phyloP scores from a whole-genome alignment of 768 basidiomycete genomes.

The Xanthoconium stramineum region DNA sequence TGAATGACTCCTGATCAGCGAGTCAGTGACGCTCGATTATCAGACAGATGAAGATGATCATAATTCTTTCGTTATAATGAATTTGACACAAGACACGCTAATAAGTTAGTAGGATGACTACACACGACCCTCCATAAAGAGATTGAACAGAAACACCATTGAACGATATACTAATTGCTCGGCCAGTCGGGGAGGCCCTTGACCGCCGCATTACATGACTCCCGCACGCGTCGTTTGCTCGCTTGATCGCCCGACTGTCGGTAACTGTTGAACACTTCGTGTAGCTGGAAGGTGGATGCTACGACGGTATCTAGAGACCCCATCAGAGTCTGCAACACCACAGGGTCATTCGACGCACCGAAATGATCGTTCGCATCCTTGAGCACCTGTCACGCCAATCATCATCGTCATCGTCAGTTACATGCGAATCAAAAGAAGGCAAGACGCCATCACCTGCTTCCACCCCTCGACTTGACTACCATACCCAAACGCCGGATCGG shows the following conservation, averaged over 20 bases:
- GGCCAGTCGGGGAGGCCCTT: constrained; percentile 76
- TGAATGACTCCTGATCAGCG: too few relatives aligned
- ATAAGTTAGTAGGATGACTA: constrained; percentile 6
- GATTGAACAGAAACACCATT: background rate
- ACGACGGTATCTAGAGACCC: constrained; percentile 41
- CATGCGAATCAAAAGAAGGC: background rate
- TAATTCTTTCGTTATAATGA: background rate
- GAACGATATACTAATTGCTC: constrained; percentile 16
- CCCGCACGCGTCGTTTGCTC: constrained; percentile 72
- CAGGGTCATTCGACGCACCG: constrained; percentile 36
- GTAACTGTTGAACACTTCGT: constrained; percentile 70
- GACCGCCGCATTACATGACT: constrained; percentile 75
- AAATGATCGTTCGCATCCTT: constrained; percentile 54
- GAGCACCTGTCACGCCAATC: constrained; percentile 37
- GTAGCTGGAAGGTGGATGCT: constrained; percentile 72
- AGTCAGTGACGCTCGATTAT: too few relatives aligned
- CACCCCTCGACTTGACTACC: constrained; percentile 54
- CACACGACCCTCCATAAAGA: background rate
- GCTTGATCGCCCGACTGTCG: constrained; percentile 69
- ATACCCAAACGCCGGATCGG: constrained; percentile 39
- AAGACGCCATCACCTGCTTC: constrained; percentile 46
- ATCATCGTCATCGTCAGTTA: background rate
- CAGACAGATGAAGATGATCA: too few relatives aligned
- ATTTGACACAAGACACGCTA: background rate
- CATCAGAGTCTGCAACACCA: background rate